Percentiles rank a stretch among this genome's conserved stretches.
phyloP scores from a whole-genome alignment of 116 monocot species.

The Phalaenopsis hybrid region DNA sequence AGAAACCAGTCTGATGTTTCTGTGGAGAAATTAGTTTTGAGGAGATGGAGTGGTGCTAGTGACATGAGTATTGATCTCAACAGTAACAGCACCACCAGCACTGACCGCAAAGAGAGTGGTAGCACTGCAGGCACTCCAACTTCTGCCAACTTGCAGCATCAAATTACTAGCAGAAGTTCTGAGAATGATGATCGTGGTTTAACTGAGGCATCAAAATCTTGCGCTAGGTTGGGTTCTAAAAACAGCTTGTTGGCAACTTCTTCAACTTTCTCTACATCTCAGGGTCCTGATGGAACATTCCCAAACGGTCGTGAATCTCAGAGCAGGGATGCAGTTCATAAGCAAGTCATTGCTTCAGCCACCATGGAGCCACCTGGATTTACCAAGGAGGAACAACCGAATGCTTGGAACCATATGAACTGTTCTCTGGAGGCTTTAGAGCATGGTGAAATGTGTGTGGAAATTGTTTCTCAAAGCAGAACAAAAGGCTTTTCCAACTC shows the following conservation, averaged over 20 bases:
- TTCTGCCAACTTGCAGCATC: conserved; percentile 34
- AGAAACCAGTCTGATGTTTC: conserved; percentile 72
- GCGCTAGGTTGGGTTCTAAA: conserved; percentile 16
- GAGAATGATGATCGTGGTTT: conserved; percentile 18
- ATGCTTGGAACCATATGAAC: not conserved
- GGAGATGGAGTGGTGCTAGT: conserved; percentile 96
- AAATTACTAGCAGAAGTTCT: conserved; percentile 20
- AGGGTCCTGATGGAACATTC: conserved; percentile 8
- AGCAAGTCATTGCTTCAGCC: conserved; percentile 11
- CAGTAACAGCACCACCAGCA: conserved; percentile 34
- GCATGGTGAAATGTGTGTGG: conserved; percentile 11
- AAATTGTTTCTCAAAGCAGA: conserved; percentile 12
- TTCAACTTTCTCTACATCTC: conserved; percentile 18
- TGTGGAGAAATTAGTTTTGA: conserved; percentile 68
- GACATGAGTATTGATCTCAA: conserved; percentile 91
- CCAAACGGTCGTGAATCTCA: conserved; percentile 5
- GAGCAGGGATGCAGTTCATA: conserved; percentile 3
- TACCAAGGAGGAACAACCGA: conserved; percentile 8
- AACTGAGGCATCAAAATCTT: conserved; percentile 37
- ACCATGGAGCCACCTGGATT: not conserved
- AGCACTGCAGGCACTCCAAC: conserved; percentile 40
- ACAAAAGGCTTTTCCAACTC: conserved; percentile 13
- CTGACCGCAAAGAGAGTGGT: conserved; percentile 42
- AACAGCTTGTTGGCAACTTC: conserved; percentile 10
- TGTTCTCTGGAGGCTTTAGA: conserved; percentile 6